phyloP scores from a whole-genome alignment of 140 eudicot species.

The Cichorium intybus region DNA sequence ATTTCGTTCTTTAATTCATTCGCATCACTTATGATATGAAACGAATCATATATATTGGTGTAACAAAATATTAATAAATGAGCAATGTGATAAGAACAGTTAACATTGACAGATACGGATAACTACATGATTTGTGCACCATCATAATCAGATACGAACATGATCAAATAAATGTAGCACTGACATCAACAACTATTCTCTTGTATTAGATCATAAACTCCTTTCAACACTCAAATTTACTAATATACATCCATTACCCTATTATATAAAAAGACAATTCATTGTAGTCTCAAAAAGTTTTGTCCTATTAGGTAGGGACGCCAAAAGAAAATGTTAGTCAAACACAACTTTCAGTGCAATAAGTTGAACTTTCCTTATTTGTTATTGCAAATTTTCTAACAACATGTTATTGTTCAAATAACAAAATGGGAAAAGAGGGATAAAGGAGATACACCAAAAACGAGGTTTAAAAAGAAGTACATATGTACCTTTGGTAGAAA shows the following conservation, averaged over 20 bases:
- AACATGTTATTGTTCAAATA: neutral
- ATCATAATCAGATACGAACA: neutral
- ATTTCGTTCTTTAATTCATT: too few relatives aligned
- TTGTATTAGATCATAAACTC: neutral
- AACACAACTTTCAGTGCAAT: slow-evolving; percentile 1
- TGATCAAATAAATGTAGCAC: neutral
- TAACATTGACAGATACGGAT: too few relatives aligned
- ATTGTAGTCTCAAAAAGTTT: neutral
- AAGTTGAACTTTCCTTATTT: slow-evolving; percentile 10
- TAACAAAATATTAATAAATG: too few relatives aligned
- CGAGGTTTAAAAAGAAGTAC: neutral
- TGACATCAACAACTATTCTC: neutral
- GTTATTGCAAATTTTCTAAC: slow-evolving; percentile 5
- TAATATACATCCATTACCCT: neutral
- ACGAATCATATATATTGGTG: neutral
- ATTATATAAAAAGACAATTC: neutral
- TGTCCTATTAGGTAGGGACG: neutral
- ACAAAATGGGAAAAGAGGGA: neutral
- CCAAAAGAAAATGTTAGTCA: slow-evolving; percentile 2
- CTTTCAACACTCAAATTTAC: neutral
- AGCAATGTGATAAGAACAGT: too few relatives aligned
- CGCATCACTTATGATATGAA: too few relatives aligned
- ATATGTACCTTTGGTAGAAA: neutral
- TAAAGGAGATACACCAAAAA: neutral
- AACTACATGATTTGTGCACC: neutral